Base-by-base conservation (phyloP, 2,329 filamentous ascomycete genomes). In the Alternaria ethzedia region DNA sequence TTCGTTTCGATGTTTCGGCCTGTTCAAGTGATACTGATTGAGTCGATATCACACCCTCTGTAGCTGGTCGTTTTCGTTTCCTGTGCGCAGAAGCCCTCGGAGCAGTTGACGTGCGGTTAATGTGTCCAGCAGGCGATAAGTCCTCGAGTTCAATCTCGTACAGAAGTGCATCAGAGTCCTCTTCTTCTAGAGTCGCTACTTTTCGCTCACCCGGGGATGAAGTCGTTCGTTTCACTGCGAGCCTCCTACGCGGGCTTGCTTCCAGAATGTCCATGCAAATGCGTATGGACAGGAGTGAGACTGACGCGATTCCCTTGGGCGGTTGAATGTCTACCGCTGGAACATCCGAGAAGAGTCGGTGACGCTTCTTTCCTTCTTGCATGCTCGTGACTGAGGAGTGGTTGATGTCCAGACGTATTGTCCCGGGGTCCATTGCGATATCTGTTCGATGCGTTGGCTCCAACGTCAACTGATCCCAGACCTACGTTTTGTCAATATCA, bases 391-490 rank as follows among this genome's bases (percentile, higher is more conserved):
- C 26, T 6, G 65, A 60, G 30, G 51, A 36, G 47, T 75, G 70
- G 12, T 59, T 67, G 46, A 78, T 66, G 43, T 72, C 66, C 47
- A 79, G 62, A 15, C 44, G 65, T 56, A 76, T 54, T 17, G 61
- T 70, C 15, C 60, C 66, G 20, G 59, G 20, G 0, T 56, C 54
- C 17, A 54, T 15, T 13, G 17, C 30, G 20, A 36, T 15, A 32
- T 65, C 46, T 13, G 32, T 23, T 17, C 63, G 54, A 26, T 78
- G 54, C 4, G 70, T 70, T 8, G 74, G 69, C 11, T 59, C 59
- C 23, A 81, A 64, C 26, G 67, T 67, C 23, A 81, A 57, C 55
- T 81, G 78, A 6, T 57, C 51, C 80, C 79, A 82, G 20, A 77
- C 67, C 79, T 81, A 25, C 1, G 2, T 4, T n/a, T 2, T 30